Conservation (phyloP, 768 basidiomycete species). For the Naganishia antarctica region DNA sequence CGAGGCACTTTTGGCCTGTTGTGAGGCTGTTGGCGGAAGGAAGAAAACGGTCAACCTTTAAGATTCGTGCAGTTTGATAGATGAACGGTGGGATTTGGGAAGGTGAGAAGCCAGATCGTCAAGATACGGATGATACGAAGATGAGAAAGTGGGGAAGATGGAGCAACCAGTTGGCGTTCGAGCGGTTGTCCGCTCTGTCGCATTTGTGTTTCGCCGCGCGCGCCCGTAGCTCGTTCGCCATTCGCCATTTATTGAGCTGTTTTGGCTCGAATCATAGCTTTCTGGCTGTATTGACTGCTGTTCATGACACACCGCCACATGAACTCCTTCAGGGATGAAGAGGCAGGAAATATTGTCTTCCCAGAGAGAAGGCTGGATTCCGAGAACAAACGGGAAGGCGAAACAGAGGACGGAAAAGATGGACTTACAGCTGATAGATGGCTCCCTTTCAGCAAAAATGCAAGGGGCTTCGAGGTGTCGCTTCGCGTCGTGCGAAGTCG, state of each 20-base stretch:
- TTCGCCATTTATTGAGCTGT: neutral
- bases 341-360: no score
- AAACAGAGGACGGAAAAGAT: neutral
- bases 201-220: constrained; percentile 1
- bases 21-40: neutral
- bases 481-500: no score
- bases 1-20: neutral
- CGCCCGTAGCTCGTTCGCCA: neutral
- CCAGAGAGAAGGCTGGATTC: no score
- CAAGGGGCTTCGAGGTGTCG: neutral
- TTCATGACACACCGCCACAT: no score
- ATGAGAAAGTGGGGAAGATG: neutral
- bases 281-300: no score
- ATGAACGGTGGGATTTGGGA: neutral
- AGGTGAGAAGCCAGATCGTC: neutral
- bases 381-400: no score
- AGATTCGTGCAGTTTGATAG: neutral
- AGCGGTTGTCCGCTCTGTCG: neutral
- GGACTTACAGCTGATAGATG: neutral
- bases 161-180: no score
- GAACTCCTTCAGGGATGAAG: neutral
- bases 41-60: neutral
- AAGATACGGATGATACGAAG: neutral
- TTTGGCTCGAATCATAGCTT: neutral
- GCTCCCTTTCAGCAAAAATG: constrained; percentile 6